A percentile compares a stretch with the other conserved stretches of the same genome.
These are phyloP conservation scores for Rhipidocladum racemiflorum DNA, from an alignment of 176 grass and related monocot species.

Conservation along the genomic window DNA sequence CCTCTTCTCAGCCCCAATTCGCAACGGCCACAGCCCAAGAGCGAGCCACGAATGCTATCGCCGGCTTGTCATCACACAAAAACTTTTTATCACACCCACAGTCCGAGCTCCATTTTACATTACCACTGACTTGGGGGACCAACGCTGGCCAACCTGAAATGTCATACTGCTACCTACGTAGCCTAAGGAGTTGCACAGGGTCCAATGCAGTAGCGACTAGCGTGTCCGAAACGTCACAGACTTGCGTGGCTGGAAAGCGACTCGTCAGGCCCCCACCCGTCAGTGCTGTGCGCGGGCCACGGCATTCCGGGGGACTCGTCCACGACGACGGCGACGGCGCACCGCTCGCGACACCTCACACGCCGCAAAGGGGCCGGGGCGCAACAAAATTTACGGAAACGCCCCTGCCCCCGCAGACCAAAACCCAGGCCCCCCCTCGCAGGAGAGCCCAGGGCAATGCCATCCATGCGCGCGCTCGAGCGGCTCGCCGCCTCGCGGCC, in stretches of 20 bases:
- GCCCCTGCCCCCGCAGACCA: slow-evolving; percentile 31
- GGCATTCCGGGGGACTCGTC: neutral
- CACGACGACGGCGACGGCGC: neutral
- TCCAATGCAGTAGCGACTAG: neutral
- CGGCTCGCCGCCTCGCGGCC: slow-evolving; percentile 34
- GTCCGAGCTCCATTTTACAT: neutral
- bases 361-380: neutral
- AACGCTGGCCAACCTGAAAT: too few species aligned
- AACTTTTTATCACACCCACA: neutral
- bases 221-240: neutral
- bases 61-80: neutral
- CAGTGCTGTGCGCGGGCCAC: neutral
- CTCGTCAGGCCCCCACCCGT: neutral
- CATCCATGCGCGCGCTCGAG: slow-evolving; percentile 49
- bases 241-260: neutral
- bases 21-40: too few species aligned
- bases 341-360: neutral
- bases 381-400: slow-evolving; percentile 18
- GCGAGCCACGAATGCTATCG: too few species aligned
- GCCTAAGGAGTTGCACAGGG: neutral
- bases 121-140: neutral
- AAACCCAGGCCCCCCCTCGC: slow-evolving; percentile 28
- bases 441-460: slow-evolving; percentile 29
- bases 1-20: too few species aligned
- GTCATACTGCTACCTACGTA: neutral